Conservation (phyloP, 2,329 filamentous ascomycete genomes). For the Botrytis hyacinthi region DNA sequence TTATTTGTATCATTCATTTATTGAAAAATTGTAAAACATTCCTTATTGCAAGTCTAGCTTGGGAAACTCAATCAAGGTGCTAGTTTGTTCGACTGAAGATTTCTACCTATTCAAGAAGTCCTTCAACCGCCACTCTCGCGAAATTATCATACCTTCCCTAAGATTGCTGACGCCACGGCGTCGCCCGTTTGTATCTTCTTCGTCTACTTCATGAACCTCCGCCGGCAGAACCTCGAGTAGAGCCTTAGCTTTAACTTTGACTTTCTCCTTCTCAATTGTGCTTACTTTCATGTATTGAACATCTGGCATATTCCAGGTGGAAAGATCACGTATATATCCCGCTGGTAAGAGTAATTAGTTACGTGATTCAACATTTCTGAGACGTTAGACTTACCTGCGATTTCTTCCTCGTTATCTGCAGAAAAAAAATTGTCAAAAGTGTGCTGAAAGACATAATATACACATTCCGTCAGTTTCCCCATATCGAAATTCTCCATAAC, state of each 20-base stretch:
- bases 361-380: neutral
- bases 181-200: neutral
- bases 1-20: neutral
- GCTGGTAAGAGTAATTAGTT: neutral
- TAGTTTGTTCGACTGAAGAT: neutral
- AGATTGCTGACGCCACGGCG: neutral
- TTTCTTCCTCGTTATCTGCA: neutral
- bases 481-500: neutral
- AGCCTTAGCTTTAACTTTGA: neutral
- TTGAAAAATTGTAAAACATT: neutral
- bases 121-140: neutral
- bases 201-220: too few species aligned
- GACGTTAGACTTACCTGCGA: neutral
- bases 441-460: neutral
- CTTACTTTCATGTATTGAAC: neutral
- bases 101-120: neutral
- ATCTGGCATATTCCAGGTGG: neutral
- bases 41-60: neutral
- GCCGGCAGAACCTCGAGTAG: neutral
- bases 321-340: neutral
- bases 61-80: neutral
- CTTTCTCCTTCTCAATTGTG: neutral
- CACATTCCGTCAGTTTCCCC: neutral
- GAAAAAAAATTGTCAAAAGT: neutral
- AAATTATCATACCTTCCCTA: too few species aligned